Evolutionary conservation across 2,329 filamentous ascomycete genomes (phyloP), one percentile per base, ranked within the genome.

Genomic region (Xylariaceae sp.): DNA sequence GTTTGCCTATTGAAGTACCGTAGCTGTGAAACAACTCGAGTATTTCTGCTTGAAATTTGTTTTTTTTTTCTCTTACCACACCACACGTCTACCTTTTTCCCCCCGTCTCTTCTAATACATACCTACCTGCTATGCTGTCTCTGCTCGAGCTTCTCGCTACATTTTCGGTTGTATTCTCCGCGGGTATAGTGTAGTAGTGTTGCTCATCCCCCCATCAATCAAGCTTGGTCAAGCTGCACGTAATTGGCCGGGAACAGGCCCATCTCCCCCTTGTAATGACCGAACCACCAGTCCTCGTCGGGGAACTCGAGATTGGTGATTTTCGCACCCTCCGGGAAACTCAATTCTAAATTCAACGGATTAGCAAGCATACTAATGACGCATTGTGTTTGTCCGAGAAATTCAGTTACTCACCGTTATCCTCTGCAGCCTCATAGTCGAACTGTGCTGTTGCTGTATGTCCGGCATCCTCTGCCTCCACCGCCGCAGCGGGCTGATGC

Each of bases 261-360:
- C 32, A 81, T 81, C 55, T 86, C 81, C 49, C 91, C 91, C 30
- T 85, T 79, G 71, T 87, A 95, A 66, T 88, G 84, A 55, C 94
- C 94, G 65, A 92, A 88, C 94, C 94, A 99, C 94, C 94, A 99
- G 69, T 99, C 94, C 62, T 97, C 92, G 66, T 97, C 94, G 2
- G 94, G 94, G 73, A 97, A 97, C 76, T 96, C 89, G 61, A 99
- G 76, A 67, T 87, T 81, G 31, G 81, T 87, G 64, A 99, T 87
- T 60, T 78, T 90, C 40, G 88, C 92, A 32, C 88, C 87, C 67
- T 99, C 94, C 2, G 90, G 89, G 76, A 99, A 99, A 70, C 87
- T 91, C 60, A 84, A 67, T 64, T 84, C 81, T 84, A 64, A 26
- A 46, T 48, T 32, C 31, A 84, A 66, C 68, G 83, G 76, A 63